Evolutionary conservation across 768 basidiomycete genomes (phyloP), one percentile per base, ranked within the genome.

Genomic region (Exidia glandulosa): DNA sequence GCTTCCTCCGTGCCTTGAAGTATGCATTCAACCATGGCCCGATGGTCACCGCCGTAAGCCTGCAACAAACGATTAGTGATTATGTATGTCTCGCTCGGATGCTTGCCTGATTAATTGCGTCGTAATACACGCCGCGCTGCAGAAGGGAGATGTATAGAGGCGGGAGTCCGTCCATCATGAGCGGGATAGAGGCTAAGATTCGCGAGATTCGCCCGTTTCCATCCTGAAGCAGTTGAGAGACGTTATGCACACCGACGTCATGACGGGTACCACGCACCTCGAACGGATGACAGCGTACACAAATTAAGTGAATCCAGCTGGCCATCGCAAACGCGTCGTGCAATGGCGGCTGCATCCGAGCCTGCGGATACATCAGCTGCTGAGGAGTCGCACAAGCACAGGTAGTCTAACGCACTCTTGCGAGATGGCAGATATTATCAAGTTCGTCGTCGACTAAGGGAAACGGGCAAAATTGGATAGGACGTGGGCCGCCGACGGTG

Each of bases 181-280:
- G 23, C 7, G 57, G 31, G 25, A 36, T 32, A 14, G 57, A 57
- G 6, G 57, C 57, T 5, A 57, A 29, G 7, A 57, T 25, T 12
- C 57, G 29, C 33, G 57, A 32, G 16, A 57, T 36, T 4, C 57
- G 57, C 25, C 57, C 57, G 33, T 57, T 57, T n/a, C 32, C 57
- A 37, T 36, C 33, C 57, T 57, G 36, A 34, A 30, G 34, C 33
- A 25, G n/a, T 32, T 29, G 27, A n/a, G 27, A 27, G 52, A 19
- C 27, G 14, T 13, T 12, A 55, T 13, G 29, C 27, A 10, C 29
- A 27, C 23, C 7, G 32, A 29, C 9, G 23, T 7, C 12, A 23
- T 29, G 23, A 57, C 10, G 5, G 12, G 9, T n/a, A 32, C 27
- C 25, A 10, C 29, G 27, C 34, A 57, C 57, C 19, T 29, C 57